Percentiles rank a stretch among this genome's conserved stretches.
Conservation (phyloP, 371 early-diverging fungal genomes). For the Capniomyces stellatus region DNA sequence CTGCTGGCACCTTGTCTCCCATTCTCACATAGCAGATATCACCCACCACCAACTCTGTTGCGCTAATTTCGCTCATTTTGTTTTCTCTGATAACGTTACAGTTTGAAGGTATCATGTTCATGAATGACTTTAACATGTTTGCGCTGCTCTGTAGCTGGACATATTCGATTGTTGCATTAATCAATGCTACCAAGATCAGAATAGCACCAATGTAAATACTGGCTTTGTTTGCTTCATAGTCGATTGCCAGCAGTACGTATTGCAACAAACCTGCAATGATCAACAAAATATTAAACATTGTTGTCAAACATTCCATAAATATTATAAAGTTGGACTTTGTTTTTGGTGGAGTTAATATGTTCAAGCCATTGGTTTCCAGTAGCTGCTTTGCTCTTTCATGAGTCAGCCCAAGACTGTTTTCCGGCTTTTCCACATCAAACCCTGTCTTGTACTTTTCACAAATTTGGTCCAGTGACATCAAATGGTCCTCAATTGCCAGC, state of each 20-base stretch:
- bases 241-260: slow-evolving; percentile 58
- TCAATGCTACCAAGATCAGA: slow-evolving; percentile 63
- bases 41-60: slow-evolving; percentile 59
- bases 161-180: slow-evolving; percentile 85
- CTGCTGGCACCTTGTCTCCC: slow-evolving; percentile 93
- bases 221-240: slow-evolving; percentile 38
- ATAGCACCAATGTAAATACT: slow-evolving; percentile 77
- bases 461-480: slow-evolving; percentile 47
- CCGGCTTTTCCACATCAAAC: slow-evolving; percentile 37
- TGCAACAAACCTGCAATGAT: slow-evolving; percentile 61
- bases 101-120: slow-evolving; percentile 71
- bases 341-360: slow-evolving; percentile 73
- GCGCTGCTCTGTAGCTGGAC: slow-evolving; percentile 71
- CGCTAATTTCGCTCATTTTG: slow-evolving; percentile 35
- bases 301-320: slow-evolving; percentile 49
- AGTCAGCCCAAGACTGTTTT: slow-evolving; percentile 49
- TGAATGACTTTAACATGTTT: slow-evolving; percentile 72
- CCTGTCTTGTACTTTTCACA: slow-evolving; percentile 32
- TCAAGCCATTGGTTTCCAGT: slow-evolving; percentile 53
- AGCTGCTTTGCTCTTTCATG: slow-evolving; percentile 37
- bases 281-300: slow-evolving; percentile 72
- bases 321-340: slow-evolving; percentile 45
- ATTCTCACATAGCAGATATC: slow-evolving; percentile 70
- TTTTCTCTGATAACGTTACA: slow-evolving; percentile 60
- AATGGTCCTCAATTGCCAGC: slow-evolving; percentile 45